phyloP scores from a whole-genome alignment of 2,329 filamentous ascomycete species.

The Colletotrichum australisinense region DNA sequence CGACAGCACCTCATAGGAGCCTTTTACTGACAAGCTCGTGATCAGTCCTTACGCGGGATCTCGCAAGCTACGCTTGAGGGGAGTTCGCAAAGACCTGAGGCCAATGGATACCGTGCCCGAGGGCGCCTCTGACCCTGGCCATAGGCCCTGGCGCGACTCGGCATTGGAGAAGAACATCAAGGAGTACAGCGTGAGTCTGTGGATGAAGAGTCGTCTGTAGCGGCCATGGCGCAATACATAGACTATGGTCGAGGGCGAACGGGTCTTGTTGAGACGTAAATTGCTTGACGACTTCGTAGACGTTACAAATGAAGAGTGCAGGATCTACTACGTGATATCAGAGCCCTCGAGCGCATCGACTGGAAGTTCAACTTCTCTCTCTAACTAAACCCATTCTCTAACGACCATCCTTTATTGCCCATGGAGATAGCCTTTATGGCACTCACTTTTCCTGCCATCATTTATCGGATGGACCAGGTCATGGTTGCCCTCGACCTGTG shows the following conservation, averaged over 20 bases:
- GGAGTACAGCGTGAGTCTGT: constrained; percentile 86
- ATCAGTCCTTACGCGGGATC: constrained; percentile 71
- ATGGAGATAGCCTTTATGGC: constrained; percentile 76
- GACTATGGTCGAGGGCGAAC: constrained; percentile 82
- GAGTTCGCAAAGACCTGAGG: constrained; percentile 67
- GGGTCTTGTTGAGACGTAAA: constrained; percentile 82
- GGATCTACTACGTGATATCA: constrained; percentile 76
- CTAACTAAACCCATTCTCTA: constrained; percentile 34
- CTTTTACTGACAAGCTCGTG: constrained; percentile 65
- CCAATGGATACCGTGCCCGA: constrained; percentile 74
- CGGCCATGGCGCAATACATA: constrained; percentile 73
- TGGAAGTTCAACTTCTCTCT: constrained; percentile 60
- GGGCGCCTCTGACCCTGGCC: constrained; percentile 58
- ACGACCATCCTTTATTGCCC: constrained; percentile 69
- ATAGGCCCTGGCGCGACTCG: constrained; percentile 53
- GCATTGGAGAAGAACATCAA: constrained; percentile 71
- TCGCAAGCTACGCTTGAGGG: constrained; percentile 68
- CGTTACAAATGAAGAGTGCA: constrained; percentile 54
- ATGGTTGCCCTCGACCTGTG: constrained; percentile 85
- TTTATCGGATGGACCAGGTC: constrained; percentile 84
- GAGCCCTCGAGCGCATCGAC: constrained; percentile 82
- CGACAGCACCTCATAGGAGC: constrained; percentile 55
- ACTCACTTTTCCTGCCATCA: constrained; percentile 83
- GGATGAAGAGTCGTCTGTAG: constrained; percentile 65
- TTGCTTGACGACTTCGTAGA: constrained; percentile 77